Conservation (phyloP, 2,329 filamentous ascomycete species). For the Fusarium pseudograminearum region DNA sequence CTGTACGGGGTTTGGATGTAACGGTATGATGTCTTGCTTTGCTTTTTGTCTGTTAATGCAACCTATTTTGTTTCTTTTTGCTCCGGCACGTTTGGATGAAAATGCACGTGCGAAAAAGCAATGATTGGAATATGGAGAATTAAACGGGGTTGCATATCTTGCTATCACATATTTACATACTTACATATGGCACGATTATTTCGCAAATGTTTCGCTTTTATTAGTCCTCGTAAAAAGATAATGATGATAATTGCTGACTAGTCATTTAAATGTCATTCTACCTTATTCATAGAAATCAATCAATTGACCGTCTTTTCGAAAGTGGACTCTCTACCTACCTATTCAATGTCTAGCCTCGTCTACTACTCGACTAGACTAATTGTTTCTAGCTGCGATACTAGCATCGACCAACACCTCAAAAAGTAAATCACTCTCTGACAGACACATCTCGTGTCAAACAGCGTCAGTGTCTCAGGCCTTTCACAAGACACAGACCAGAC, state of each 20-base stretch:
- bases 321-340: not conserved
- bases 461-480: constrained; percentile 24
- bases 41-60: constrained; percentile 5
- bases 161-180: not conserved
- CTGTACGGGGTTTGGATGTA: constrained; percentile 5
- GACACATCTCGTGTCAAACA: constrained; percentile 14
- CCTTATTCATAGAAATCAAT: not conserved
- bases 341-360: constrained; percentile 10
- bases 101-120: constrained; percentile 27
- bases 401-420: not conserved
- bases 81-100: constrained; percentile 1
- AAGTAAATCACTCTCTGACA: constrained; percentile 16
- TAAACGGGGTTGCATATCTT: not conserved
- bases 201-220: constrained; percentile 3
- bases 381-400: constrained; percentile 10
- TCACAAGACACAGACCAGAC: not conserved
- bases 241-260: not conserved
- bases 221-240: not conserved
- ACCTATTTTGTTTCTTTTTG: not conserved
- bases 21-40: constrained; percentile 23
- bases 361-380: not conserved
- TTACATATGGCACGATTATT: not conserved
- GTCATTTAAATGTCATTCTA: not conserved
- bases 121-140: not conserved
- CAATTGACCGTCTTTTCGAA: constrained; percentile 16